Conservation (phyloP, 768 basidiomycete species). For the Tubosaeta sp. region DNA sequence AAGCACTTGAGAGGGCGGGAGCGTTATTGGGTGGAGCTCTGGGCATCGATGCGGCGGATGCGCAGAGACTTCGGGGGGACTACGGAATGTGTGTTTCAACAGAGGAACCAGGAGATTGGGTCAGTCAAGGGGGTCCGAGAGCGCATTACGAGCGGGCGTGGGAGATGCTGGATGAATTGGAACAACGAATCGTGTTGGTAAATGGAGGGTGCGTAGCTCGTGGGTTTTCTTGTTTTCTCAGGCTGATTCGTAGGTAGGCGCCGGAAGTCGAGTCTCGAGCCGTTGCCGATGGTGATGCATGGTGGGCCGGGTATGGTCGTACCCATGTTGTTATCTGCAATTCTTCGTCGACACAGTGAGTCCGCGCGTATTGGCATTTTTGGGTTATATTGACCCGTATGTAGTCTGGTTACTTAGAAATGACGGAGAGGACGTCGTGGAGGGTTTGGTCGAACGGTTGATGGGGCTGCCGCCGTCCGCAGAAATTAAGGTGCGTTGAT, state of each 20-base stretch:
- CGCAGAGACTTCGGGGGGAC: conserved; percentile 53
- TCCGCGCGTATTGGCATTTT: conserved; percentile 3
- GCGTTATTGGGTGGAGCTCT: conserved; percentile 42
- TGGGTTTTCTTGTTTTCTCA: neutral
- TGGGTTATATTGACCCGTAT: conserved; percentile 1
- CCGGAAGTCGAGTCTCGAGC: conserved; percentile 41
- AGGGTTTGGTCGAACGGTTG: conserved; percentile 53
- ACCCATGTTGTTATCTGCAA: conserved; percentile 55
- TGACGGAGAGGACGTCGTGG: conserved; percentile 48
- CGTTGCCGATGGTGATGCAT: conserved; percentile 23
- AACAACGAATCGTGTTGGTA: conserved; percentile 47
- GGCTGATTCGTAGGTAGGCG: conserved; percentile 28
- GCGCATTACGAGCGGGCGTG: conserved; percentile 54
- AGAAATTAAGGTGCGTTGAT: conserved; percentile 48
- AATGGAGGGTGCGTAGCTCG: conserved; percentile 45
- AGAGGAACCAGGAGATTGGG: conserved; percentile 11
- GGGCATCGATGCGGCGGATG: conserved; percentile 56
- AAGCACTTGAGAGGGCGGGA: conserved; percentile 48
- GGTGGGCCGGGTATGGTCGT: conserved; percentile 47
- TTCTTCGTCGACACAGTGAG: conserved; percentile 69
- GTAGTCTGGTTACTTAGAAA: conserved; percentile 67
- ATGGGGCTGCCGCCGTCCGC: conserved; percentile 52
- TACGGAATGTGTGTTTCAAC: conserved; percentile 30
- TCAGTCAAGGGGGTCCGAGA: conserved; percentile 37
- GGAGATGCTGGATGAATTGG: conserved; percentile 58